phyloP scores from a whole-genome alignment of 192 early-diverging fungal species.

The Allomyces javanicus region DNA sequence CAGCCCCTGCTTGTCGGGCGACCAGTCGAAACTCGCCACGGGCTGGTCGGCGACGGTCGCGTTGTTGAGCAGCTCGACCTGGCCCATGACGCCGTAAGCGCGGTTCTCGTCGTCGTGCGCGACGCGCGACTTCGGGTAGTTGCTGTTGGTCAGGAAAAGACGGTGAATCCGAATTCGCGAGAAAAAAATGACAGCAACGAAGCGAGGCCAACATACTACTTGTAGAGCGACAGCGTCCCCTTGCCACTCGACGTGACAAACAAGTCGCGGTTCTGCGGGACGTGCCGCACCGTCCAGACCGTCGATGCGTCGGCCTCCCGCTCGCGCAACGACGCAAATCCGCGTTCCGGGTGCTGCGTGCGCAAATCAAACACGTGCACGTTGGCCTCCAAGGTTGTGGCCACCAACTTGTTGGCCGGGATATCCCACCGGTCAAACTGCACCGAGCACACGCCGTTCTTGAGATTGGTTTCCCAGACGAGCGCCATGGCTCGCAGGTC shows the following conservation, averaged over 20 bases:
- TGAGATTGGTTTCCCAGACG: constrained; percentile 47
- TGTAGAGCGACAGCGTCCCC: constrained; percentile 30
- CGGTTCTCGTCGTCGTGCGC: constrained; percentile 16
- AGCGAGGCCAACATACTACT: constrained; percentile 23
- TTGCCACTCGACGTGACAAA: constrained; percentile 38
- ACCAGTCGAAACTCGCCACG: constrained; percentile 45
- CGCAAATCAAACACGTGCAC: constrained; percentile 32
- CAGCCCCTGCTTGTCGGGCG: constrained; percentile 36
- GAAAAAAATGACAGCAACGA: not conserved
- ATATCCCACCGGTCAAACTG: constrained; percentile 38
- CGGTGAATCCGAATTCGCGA: not conserved
- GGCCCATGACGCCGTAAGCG: constrained; percentile 13
- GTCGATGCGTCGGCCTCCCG: constrained; percentile 14
- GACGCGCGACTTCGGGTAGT: constrained; percentile 24
- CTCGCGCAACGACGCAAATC: constrained; percentile 10
- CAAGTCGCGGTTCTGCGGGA: constrained; percentile 44
- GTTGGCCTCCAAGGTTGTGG: constrained; percentile 27
- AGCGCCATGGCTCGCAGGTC: constrained; percentile 33
- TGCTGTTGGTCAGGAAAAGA: constrained; percentile 6
- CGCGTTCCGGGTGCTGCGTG: constrained; percentile 26
- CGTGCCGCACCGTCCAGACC: constrained; percentile 39
- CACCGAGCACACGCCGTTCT: constrained; percentile 36
- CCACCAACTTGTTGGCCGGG: constrained; percentile 30
- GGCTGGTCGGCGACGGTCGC: constrained; percentile 41
- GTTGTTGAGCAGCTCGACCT: constrained; percentile 11